Evolutionary conservation across 2,329 filamentous ascomycete species (phyloP).

Genomic region (Tolypocladium ophioglossoides): DNA sequence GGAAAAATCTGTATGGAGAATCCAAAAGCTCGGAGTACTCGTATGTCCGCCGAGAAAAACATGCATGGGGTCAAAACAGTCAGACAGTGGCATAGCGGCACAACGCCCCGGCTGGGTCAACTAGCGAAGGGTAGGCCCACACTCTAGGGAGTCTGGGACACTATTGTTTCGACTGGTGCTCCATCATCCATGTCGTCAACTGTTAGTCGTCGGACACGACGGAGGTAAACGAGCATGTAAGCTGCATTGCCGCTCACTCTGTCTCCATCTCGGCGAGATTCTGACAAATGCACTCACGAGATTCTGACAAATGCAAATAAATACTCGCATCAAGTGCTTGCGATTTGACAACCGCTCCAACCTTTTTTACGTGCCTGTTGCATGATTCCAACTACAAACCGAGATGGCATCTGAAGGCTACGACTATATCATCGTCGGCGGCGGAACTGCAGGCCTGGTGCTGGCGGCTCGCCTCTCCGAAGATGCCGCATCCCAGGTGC

Average conservation of each 20-base stretch:
- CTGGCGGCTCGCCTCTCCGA: not conserved
- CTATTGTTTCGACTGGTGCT: no score
- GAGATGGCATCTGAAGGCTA: not conserved
- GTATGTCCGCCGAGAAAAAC: no score
- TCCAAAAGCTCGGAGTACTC: no score
- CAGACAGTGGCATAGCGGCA: no score
- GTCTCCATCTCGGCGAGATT: not conserved
- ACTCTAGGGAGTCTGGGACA: no score
- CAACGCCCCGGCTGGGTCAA: no score
- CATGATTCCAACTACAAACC: not conserved
- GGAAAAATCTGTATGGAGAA: no score
- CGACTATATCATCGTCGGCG: not conserved
- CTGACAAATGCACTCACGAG: not conserved
- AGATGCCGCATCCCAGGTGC: not conserved
- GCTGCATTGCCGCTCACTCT: not conserved
- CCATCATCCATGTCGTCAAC: not conserved
- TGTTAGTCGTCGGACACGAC: not conserved
- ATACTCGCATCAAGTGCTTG: not conserved
- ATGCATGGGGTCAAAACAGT: no score
- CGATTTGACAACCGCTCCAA: not conserved
- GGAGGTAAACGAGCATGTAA: no score
- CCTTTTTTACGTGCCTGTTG: not conserved
- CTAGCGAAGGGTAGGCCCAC: no score
- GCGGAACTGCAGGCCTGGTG: not conserved
- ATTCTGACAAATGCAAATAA: no score